Conservation (phyloP, 495 filamentous ascomycete species). For the Penicillium cataractarum region DNA sequence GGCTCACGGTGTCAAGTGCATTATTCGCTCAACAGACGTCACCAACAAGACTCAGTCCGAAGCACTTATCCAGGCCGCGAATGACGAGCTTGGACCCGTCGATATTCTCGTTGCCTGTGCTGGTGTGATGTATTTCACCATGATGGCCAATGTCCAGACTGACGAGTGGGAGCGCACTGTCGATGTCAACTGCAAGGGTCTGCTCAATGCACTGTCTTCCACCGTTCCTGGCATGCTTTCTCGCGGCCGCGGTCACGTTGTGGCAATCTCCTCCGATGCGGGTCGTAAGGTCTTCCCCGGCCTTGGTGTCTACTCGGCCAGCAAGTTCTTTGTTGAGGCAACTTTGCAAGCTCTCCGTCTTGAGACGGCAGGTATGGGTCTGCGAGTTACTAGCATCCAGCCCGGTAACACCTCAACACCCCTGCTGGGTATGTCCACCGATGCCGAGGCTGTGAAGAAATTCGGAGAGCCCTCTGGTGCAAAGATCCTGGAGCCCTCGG, state of each 20-base stretch:
- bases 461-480: constrained; percentile 68
- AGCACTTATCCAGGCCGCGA: constrained; percentile 53
- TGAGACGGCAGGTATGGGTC: constrained; percentile 66
- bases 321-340: constrained; percentile 75
- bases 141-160: constrained; percentile 67
- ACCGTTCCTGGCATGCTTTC: constrained; percentile 65
- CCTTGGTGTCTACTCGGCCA: constrained; percentile 71
- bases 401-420: constrained; percentile 68
- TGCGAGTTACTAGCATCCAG: constrained; percentile 67
- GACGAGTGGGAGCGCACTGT: constrained; percentile 73
- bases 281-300: constrained; percentile 73
- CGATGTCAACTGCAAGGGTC: constrained; percentile 73
- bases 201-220: constrained; percentile 63
- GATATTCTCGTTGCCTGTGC: constrained; percentile 71
- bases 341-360: constrained; percentile 66
- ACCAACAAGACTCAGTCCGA: constrained; percentile 59
- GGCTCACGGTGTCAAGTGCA: constrained; percentile 55
- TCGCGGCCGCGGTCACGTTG: constrained; percentile 62
- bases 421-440: constrained; percentile 65
- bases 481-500: constrained; percentile 63
- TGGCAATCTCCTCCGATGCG: constrained; percentile 72
- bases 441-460: constrained; percentile 69
- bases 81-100: constrained; percentile 61
- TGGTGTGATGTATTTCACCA: constrained; percentile 76
- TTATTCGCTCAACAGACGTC: constrained; percentile 63